Conservation (phyloP, 306 rosid genomes). For the Acacia acuminata region DNA sequence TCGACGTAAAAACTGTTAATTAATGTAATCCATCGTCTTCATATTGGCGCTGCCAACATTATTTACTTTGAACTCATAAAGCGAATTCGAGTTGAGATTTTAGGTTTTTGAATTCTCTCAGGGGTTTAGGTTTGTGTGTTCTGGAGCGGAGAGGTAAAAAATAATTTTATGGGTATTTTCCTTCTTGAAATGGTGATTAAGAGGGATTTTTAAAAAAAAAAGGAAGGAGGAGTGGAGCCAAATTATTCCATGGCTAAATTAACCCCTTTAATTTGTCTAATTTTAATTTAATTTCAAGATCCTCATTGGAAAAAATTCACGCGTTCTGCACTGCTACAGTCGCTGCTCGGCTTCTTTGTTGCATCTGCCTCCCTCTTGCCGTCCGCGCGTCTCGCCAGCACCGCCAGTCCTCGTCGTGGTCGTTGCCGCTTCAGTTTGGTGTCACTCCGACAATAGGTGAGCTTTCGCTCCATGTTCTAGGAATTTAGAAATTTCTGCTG, state of each 20-base stretch:
- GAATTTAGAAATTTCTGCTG: neutral
- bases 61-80: neutral
- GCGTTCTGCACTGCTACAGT: neutral
- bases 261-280: no score
- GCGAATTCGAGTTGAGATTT: neutral
- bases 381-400: neutral
- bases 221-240: neutral
- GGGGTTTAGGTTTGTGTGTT: neutral
- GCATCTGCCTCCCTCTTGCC: neutral
- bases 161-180: neutral
- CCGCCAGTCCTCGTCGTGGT: neutral
- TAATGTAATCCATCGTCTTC: neutral
- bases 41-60: neutral
- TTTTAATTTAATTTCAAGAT: neutral
- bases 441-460: slow-evolving; percentile 11
- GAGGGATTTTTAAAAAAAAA: neutral
- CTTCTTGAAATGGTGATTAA: neutral
- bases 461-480: neutral
- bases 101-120: neutral
- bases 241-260: neutral
- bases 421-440: neutral
- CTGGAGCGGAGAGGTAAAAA: neutral
- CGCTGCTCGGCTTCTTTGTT: neutral
- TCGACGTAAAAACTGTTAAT: neutral
- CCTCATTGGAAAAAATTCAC: neutral